phyloP scores from a whole-genome alignment of 2,329 filamentous ascomycete species.

The Plectosphaerella plurivora region DNA sequence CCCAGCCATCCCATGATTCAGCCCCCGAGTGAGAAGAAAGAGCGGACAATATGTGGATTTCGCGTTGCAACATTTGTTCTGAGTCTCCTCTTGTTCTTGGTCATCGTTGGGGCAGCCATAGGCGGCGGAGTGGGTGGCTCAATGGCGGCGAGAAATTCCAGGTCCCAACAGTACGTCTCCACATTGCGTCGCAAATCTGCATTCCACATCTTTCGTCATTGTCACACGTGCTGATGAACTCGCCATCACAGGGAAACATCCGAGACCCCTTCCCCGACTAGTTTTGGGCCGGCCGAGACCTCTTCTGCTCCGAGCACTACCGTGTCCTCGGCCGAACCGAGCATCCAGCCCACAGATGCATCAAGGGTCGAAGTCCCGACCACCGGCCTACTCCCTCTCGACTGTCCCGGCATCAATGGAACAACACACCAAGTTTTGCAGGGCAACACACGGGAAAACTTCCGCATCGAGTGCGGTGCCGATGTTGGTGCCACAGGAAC shows the following conservation, averaged over 20 bases:
- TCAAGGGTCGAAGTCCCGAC: neutral
- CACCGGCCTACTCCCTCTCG: neutral
- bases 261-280: neutral
- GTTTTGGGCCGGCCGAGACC: too few relatives aligned
- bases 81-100: neutral
- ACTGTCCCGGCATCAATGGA: neutral
- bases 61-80: neutral
- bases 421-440: neutral
- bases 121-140: neutral
- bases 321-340: neutral
- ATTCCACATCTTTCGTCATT: neutral
- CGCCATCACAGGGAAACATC: neutral
- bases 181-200: neutral
- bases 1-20: neutral
- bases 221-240: neutral
- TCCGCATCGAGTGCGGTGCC: neutral
- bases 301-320: neutral
- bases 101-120: neutral
- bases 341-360: neutral
- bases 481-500: neutral
- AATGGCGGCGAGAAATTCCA: neutral
- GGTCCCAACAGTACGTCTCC: neutral
- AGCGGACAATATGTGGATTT: neutral
- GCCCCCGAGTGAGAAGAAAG: neutral
- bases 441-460: neutral